Evolutionary conservation across 495 filamentous ascomycete genomes (phyloP), one percentile per base, ranked within the genome.

Genomic region (Cryomyces minteri): DNA sequence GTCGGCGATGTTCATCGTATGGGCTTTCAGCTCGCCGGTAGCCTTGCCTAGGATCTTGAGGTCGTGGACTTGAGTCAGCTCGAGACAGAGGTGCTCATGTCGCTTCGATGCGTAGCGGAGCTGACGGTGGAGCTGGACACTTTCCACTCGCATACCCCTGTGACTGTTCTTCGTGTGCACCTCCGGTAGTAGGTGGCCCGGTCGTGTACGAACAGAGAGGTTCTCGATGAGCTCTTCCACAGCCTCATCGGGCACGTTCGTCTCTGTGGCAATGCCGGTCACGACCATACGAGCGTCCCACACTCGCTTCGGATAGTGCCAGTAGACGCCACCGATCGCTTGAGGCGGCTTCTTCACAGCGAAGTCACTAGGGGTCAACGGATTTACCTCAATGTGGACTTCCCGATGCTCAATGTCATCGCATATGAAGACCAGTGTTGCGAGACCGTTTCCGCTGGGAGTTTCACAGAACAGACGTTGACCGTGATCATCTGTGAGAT

Each of bases 201-300:
- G 9, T 32, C 31, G 30, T 28, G 11, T 14, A 4, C 28, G 44
- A 12, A 70, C 43, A 46, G 48, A 62, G 5, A 69, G 46, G 43
- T 51, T 60, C 8, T 56, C 46, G 8, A 49, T 48, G 12, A 69
- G 49, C 14, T 54, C 32, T 6, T 57, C 43, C 5, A 51, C 50
- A 8, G 55, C 55, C 40, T 59, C 43, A 4, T 45, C 46, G n/a
- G n/a, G 29, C 2, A 14, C 29, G 31, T 54, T 48, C 4, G 46
- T 42, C 18, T 25, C 18, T n/a, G 43, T 48, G 12, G 30, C 29
- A 10, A 45, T 36, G 0, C 59, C 57, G 37, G 37, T 51, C 11
- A 69, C 31, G 6, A 48, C 46, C 1, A 60, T 48, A 11, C 57
- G 55, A 6, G 69, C 64, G 54, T 74, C 71, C 69, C 69, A 74